These are phyloP conservation scores for Auxenochlorella protothecoides DNA, from an alignment of 139 green algal species.

Conservation along the genomic window DNA sequence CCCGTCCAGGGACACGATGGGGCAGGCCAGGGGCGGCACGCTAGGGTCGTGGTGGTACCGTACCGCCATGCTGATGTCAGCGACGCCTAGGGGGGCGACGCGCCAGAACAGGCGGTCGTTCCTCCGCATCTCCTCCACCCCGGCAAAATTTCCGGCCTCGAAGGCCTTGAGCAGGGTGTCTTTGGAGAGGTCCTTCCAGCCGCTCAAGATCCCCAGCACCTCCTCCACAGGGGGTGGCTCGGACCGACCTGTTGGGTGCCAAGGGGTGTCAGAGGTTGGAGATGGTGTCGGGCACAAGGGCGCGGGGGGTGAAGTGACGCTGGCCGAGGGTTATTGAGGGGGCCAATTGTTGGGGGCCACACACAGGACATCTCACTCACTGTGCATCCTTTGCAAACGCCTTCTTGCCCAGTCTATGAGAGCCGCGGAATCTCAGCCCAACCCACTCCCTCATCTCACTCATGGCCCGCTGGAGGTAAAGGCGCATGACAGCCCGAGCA, in stretches of 20 bases:
- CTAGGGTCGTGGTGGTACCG: conserved; percentile 14
- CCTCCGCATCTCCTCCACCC: conserved; percentile 34
- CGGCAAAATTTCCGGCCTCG: conserved; percentile 33
- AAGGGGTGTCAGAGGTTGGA: no score
- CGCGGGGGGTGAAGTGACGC: no score
- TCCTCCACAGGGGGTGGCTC: conserved; percentile 15
- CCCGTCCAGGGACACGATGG: conserved; percentile 28
- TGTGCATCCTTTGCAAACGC: no score
- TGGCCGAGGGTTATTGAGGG: no score
- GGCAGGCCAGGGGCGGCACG: conserved; percentile 6
- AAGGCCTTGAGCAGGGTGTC: conserved; percentile 25
- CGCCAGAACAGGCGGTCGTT: conserved; percentile 32
- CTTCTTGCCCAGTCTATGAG: conserved; percentile 3
- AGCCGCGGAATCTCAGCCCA: no score
- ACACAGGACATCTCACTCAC: not conserved
- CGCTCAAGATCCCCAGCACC: conserved; percentile 17
- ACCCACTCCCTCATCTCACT: no score
- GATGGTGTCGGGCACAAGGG: no score
- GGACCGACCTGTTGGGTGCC: not conserved
- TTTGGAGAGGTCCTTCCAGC: conserved; percentile 16
- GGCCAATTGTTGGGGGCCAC: not conserved
- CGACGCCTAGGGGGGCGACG: conserved; percentile 33
- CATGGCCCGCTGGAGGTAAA: no score
- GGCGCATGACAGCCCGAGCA: conserved; percentile 16
- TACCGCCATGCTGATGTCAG: conserved; percentile 42